Evolutionary conservation across 129 eudicot genomes (phyloP).

Genomic region (Solidago caesia): DNA sequence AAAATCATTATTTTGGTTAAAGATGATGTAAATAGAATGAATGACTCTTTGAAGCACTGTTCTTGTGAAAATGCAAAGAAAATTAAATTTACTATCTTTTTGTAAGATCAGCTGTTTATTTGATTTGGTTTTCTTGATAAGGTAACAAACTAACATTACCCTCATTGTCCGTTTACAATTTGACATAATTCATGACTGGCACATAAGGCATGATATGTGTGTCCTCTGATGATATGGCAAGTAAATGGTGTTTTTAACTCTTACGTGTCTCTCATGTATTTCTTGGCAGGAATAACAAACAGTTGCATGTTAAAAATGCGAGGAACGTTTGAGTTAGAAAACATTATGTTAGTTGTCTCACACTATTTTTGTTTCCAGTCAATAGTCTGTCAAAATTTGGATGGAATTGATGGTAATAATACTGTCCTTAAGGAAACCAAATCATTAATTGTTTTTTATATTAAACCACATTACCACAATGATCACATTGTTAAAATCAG

Average conservation of each 20-base stretch:
- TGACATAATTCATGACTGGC: neutral
- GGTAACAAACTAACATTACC: no score
- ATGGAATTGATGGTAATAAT: conserved; percentile 1
- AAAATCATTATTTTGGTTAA: no score
- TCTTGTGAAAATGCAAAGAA: no score
- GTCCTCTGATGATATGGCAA: conserved; percentile 3
- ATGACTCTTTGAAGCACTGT: no score
- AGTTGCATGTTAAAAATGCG: conserved; percentile 4
- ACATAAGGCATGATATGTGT: neutral
- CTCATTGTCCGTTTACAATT: neutral
- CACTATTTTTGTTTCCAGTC: conserved; percentile 1
- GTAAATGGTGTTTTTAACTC: neutral
- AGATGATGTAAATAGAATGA: no score
- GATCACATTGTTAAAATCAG: neutral
- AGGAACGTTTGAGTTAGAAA: neutral
- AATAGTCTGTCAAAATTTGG: neutral
- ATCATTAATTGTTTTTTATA: neutral
- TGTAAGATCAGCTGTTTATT: no score
- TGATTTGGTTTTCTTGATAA: neutral
- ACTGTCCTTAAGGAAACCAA: conserved; percentile 3
- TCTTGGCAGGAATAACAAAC: neutral
- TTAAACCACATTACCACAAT: neutral
- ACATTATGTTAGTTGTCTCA: conserved; percentile 14
- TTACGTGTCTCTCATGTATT: conserved; percentile 14
- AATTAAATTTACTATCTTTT: no score